Base-by-base conservation (phyloP, 306 rosid genomes). In the Citrullus amarus region DNA sequence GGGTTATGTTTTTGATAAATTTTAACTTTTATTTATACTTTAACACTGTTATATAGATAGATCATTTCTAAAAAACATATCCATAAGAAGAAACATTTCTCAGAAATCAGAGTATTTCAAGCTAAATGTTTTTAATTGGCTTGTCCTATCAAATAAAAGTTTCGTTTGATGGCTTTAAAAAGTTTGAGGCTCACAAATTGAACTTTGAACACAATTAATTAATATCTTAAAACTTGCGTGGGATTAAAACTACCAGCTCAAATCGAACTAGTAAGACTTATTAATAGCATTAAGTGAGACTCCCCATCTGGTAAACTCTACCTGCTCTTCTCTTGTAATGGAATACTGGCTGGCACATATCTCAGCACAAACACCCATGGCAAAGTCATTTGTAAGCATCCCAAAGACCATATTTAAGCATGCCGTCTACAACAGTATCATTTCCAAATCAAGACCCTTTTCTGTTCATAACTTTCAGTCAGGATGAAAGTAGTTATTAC, bases 331-430 rank as follows among this genome's bases (percentile, higher is more conserved):
- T 85, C 96, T 90, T 74, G 92, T 84, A 74, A 94, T 87, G 80
- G 63, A 61, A 84, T 88, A 87, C 53, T 80, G 83, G 38, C 88
- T 88, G 76, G 98, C 97, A 80, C 98, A 94, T 50, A 94, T 48
- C 83, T 94, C 98, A 16, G 81, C 98, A 83, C 98, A 94, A 81
- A 81, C 88, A 82, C 97, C 97, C 96, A 94, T 94, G 46, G 93
- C 88, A 61, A 89, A 81, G 87, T 89, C 93, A 78, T n/a, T 94
- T 94, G 80, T 92, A 94, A 80, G 88, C 97, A 89, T 94, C 98
- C 98, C 98, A 94, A 55, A 94, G 90, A 68, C 98, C 97, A 85
- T 94, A 97, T 82, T 92, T 94, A 39, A 92, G 76, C 97, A 92
- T 94, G 58, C 96, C 98, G 71, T 94, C 97, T 12, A 94, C 77